A percentile compares a stretch with the other conserved stretches of the same genome.
Conservation (phyloP, 306 rosid species). For the Cucumis cinereus region DNA sequence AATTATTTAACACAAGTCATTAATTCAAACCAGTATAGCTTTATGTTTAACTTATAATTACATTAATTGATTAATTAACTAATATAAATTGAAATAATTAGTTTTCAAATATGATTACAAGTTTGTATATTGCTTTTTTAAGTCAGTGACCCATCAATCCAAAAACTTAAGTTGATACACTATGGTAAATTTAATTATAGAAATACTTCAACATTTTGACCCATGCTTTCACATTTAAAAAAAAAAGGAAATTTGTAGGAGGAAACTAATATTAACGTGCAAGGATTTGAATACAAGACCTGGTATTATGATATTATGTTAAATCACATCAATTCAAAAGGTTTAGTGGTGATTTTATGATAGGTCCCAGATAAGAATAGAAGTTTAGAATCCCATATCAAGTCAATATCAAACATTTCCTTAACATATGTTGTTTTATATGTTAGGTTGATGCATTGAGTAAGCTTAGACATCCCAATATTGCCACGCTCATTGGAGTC, state of each 20-base stretch:
- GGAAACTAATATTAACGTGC: too few species aligned
- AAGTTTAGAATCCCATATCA: not conserved
- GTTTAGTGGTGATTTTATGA: not conserved
- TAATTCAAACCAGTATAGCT: not conserved
- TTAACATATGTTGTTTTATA: conserved; percentile 5
- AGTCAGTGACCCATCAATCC: too few species aligned
- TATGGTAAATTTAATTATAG: too few species aligned
- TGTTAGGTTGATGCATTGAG: conserved; percentile 63
- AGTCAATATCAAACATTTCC: not conserved
- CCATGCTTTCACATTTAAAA: too few species aligned
- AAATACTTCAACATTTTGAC: too few species aligned
- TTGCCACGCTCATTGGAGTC: conserved; percentile 63
- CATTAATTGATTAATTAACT: not conserved
- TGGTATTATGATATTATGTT: too few species aligned
- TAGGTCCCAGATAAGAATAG: not conserved
- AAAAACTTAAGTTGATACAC: too few species aligned
- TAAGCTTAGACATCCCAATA: conserved; percentile 70
- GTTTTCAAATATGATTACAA: not conserved
- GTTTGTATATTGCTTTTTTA: not conserved
- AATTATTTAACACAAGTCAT: not conserved
- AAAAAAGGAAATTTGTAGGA: too few species aligned
- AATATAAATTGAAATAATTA: too few species aligned
- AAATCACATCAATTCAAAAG: not conserved
- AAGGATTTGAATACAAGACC: not conserved
- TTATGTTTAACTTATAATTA: too few species aligned